Evolutionary conservation across 257 asterid genomes (phyloP), one percentile per base, ranked within the genome.

Genomic region (Plectranthus barbatus): DNA sequence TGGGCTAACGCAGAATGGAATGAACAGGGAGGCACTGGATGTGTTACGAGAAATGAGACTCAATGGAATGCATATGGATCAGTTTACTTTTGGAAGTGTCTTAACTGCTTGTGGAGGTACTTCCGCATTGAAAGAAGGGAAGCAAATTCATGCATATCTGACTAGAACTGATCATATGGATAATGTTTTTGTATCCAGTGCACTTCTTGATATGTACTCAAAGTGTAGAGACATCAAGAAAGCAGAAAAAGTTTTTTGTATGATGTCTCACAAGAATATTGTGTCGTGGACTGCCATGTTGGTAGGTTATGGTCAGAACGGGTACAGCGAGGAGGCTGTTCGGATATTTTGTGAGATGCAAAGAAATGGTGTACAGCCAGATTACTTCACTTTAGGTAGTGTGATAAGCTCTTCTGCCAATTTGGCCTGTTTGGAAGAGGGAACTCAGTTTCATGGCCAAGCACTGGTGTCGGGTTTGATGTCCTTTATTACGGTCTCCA

Each of bases 241-340:
- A 53, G 95, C 97, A 7, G 96, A 82, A 74, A 72, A 33, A 15
- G 79, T 86, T 26, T 93, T 93, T 45, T 45, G 77, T 76, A 76
- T 66, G 69, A 90, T 85, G 92, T 31, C 67, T 33, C 56, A 53
- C 76, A 87, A 72, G 80, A 85, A 93, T 62, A 68, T 93, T 1
- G 95, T 93, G 29, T 82, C 97, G 23, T 93, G 96, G 96, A 90
- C 97, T 4, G 97, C 97, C 53, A 84, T 93, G 94, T 66, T 93
- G 44, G 97, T 90, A 17, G 99, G 94, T n/a, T 87, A 84, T 62
- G 92, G 97, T 66, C 96, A 88, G 76, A 90, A 90, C 34, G 99
- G 99, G 29, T 82, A 68, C 76, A 78, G 91, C 7, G 96, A 90
- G 56, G 94, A 90, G 74, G 99, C 97, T 56, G 82, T 93, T 73